Base-by-base conservation (phyloP, 352 stramenopile species). In the Globisporangium alternatum region DNA sequence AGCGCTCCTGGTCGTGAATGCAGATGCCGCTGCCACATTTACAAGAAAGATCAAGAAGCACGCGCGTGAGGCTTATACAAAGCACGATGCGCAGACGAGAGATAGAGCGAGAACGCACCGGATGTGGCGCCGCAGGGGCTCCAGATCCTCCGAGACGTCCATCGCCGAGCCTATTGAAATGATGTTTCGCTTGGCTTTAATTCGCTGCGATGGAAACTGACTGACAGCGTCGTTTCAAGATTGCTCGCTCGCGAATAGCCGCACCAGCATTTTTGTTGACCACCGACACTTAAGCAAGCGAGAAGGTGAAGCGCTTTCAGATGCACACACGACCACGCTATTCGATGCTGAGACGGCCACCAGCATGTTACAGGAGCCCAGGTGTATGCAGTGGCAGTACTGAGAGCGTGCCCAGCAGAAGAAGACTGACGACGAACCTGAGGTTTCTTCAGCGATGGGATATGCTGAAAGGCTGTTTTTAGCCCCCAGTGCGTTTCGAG, bases 1-100 rank as follows among this genome's bases (percentile, higher is more conserved):
- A 82, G 51, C 68, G 75, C 41, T 62, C 58, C 72, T 82, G 75
- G 44, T 78, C 70, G 22, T 75, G 63, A 37, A 74, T 33, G 44
- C 75, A 82, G 48, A 80, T 67, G 25, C 62, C 49, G 19, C 75
- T 82, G 39, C 25, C 28, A n/a, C 49, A 19, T 12, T 17, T 17
- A 22, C 2, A 49, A 60, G 47, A 33, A 0, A 15, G 41, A 21
- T 15, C 44, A 37, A 35, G 6, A 53, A 47, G 30, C 17, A 19
- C 37, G 10, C 22, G 13, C 51, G n/a, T n/a, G 22, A 35, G 37
- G 10, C 10, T 43, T 43, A 43, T 9, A 43, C 8, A 43, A 15
- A 43, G 28, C 22, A 45, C 5, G 15, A 49, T 1, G 13, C 8
- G 8, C 15, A n/a, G 4, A 33, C 7, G 19, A 37, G 35, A n/a